A percentile compares a stretch with the other conserved stretches of the same genome.
These are phyloP conservation scores for Hemisphaericaspora subhashii DNA, from an alignment of 1,139 yeast species.

Conservation along the genomic window DNA sequence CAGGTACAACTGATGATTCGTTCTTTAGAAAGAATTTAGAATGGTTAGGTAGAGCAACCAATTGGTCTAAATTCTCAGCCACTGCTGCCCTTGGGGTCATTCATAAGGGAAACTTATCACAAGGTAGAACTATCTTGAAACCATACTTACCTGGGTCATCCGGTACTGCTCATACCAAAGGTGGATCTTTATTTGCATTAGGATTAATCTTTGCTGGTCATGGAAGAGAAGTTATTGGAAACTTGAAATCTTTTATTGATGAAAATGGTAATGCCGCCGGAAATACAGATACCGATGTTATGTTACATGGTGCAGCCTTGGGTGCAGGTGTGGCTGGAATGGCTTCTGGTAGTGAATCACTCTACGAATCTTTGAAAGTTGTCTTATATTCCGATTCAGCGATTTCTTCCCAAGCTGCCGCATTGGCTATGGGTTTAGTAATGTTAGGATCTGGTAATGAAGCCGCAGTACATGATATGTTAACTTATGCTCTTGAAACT, in stretches of 20 bases:
- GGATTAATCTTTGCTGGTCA: constrained; percentile 96
- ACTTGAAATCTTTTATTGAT: constrained; percentile 70
- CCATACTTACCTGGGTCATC: constrained; percentile 90
- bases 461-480: constrained; percentile 75
- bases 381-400: constrained; percentile 91
- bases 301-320: constrained; percentile 92
- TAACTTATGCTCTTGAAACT: constrained; percentile 90
- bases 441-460: constrained; percentile 92
- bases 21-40: constrained; percentile 89
- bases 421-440: constrained; percentile 92
- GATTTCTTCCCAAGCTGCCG: constrained; percentile 95
- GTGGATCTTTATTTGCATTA: constrained; percentile 92
- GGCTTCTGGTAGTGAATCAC: constrained; percentile 76
- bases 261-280: constrained; percentile 69
- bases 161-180: constrained; percentile 84
- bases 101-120: constrained; percentile 90
- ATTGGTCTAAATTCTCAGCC: constrained; percentile 97
- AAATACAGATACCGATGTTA: constrained; percentile 76
- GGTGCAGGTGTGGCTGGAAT: constrained; percentile 97
- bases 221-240: constrained; percentile 84
- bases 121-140: constrained; percentile 81
- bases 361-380: constrained; percentile 81
- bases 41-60: constrained; percentile 95
- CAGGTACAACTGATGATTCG: constrained; percentile 95
- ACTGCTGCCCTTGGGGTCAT: constrained; percentile 98